Evolutionary conservation across 768 basidiomycete species (phyloP).

Genomic region (Coprinellus aureogranulatus): DNA sequence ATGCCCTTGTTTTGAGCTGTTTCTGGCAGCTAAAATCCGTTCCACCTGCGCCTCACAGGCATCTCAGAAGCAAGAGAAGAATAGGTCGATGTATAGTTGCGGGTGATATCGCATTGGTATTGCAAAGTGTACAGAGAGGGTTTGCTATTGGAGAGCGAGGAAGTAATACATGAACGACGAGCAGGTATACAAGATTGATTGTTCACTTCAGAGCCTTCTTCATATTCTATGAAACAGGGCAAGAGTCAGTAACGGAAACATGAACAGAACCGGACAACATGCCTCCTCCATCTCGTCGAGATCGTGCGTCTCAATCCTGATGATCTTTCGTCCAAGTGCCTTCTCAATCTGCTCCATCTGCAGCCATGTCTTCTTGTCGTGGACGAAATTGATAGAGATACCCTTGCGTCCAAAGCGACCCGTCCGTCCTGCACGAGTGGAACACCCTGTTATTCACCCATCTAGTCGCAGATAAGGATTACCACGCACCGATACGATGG

Average conservation of each 20-base stretch:
- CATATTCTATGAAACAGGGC: too few species aligned
- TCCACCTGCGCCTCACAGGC: too few species aligned
- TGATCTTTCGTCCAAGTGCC: slow-evolving; percentile 72
- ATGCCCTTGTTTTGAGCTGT: slow-evolving; percentile 10
- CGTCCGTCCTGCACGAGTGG: slow-evolving; percentile 69
- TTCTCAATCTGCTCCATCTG: slow-evolving; percentile 88
- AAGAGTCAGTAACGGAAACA: slow-evolving; percentile 3
- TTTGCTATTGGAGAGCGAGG: too few species aligned
- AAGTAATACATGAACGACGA: too few species aligned
- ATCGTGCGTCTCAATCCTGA: slow-evolving; percentile 84
- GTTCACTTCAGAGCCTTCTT: slow-evolving; percentile 71
- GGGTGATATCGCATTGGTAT: too few species aligned
- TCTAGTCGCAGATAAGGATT: too few species aligned
- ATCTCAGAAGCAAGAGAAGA: too few species aligned
- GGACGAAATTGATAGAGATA: slow-evolving; percentile 96
- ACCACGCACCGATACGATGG: slow-evolving; percentile 95
- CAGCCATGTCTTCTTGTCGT: slow-evolving; percentile 80
- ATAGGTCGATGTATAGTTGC: too few species aligned
- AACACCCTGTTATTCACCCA: not conserved
- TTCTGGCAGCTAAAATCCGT: too few species aligned
- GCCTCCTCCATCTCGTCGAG: slow-evolving; percentile 94
- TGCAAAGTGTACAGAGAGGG: too few species aligned
- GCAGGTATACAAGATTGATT: too few species aligned
- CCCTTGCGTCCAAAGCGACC: slow-evolving; percentile 98
- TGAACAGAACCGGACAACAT: slow-evolving; percentile 1